A percentile compares a stretch with the other conserved stretches of the same genome.
Conservation (phyloP, 2,329 filamentous ascomycete genomes). For the Emergomyces pasteurianus region DNA sequence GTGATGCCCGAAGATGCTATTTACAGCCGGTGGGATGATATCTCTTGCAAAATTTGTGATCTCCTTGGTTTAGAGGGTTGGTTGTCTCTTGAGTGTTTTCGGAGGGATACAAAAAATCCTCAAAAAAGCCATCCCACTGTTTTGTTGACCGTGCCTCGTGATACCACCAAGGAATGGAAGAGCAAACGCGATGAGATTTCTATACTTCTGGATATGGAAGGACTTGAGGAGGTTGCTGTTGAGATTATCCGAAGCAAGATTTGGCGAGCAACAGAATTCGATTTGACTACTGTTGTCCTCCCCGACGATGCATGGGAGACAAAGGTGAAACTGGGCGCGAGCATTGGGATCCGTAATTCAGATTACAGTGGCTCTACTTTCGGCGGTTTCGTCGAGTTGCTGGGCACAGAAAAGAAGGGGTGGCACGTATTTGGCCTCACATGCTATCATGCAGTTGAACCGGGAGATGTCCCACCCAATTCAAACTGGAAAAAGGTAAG, state of each 20-base stretch:
- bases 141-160: slow-evolving; percentile 7
- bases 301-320: not conserved
- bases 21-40: not conserved
- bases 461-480: not conserved
- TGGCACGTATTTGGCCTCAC: not conserved
- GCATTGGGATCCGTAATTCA: not conserved
- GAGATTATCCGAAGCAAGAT: not conserved
- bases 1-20: slow-evolving; percentile 2
- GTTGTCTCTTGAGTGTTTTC: slow-evolving; percentile 2
- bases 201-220: not conserved
- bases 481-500: not conserved
- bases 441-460: not conserved
- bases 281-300: not conserved
- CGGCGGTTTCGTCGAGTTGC: not conserved
- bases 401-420: not conserved
- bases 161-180: not conserved
- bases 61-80: not conserved
- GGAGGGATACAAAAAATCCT: not conserved
- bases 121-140: not conserved
- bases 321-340: not conserved
- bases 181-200: not conserved
- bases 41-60: not conserved
- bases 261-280: not conserved
- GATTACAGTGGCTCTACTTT: not conserved
- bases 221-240: not conserved